Evolutionary conservation across 768 basidiomycete genomes (phyloP), one percentile per base, ranked within the genome.

Genomic region (Rhodocollybia butyracea): DNA sequence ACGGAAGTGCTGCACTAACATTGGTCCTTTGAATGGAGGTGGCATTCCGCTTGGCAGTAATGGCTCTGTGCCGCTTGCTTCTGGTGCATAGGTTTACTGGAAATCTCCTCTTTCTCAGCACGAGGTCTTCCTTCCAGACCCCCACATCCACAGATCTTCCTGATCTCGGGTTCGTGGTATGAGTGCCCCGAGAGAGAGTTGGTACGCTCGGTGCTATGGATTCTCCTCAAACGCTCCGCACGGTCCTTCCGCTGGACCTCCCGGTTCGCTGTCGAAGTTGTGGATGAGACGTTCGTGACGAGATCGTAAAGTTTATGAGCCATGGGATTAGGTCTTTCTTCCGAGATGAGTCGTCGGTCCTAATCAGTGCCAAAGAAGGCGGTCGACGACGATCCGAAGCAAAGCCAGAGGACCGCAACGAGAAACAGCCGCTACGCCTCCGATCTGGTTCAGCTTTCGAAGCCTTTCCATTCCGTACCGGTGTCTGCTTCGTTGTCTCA

Each of bases 401-500:
- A 66, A 79, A 79, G 46, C 70, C 76, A 57, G 75, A 78, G 32
- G 70, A 72, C 29, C 70, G 80, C 24, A 34, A 50, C 15, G 69
- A 65, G 40, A 72, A 74, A 21, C 63, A 68, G 19, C 22, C 71
- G 22, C 61, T 80, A 51, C 61, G 78, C 7, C 67, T 74, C 48
- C 70, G 69, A 46, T 71, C 73, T 60, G 64, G 79, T 2, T 73
- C 75, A 22, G 80, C 87, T 1, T 92, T 82, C 64, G 91, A 94
- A 63, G 86, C 89, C 2, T 94, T 92, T 73, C n/a, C 86, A 91
- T 65, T 74, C 76, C 17, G 64, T 76, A 54, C 74, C 75, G 59
- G 59, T 66, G 3, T 38, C 19, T 13, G n/a, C 12, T 15, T 7
- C 50, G 4, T 3, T 19, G 8, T n/a, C 19, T 32, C 24, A 27